Base-by-base conservation (phyloP, 305 asterid species). In the Coffea humblotiana region DNA sequence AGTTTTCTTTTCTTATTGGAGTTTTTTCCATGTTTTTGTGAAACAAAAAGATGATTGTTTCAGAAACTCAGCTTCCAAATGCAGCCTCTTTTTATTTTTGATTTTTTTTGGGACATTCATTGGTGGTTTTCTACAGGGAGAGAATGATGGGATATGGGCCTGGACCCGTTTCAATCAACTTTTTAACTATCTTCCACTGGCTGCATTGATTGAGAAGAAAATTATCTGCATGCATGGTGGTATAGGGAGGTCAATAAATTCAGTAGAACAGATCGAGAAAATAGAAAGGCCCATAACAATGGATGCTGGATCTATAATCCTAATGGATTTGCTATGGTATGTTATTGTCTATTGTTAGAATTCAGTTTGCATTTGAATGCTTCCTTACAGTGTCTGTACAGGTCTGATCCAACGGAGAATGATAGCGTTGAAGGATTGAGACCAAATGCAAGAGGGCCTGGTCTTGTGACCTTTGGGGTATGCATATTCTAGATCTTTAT, bases 141-240 rank as follows among this genome's bases (percentile, higher is more conserved):
- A 96, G 88, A 92, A 83, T 81, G 99, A 96, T 80, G 99, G 99
- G 68, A 93, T 96, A 80, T 94, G 98, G 99, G 99, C 97, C 29
- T 96, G 99, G 99, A 91, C 97, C 3, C 98, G 98, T 80, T 92
- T 96, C 86, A 96, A 96, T 84, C 98, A 93, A 86, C 88, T 96
- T 80, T 96, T 96, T 84, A 96, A 96, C 85, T 88, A 87, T 87
- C 98, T 96, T 83, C 99, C 99, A 19, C 94, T 96, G 71, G 98
- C 98, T 82, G 98, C 98, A 23, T 87, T 91, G 87, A 92, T 96
- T 81, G 99, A 96, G 94, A 94, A 94, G 89, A 96, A 96, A 84
- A 96, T 96, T 79, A 92, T 96, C 82, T 96, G 99, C 89, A 96
- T 96, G 99, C 99, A 96, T 75, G 99, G 99, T 76, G 99, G 99